A percentile compares a stretch with the other conserved stretches of the same genome.
These are phyloP conservation scores for Fraxinus anomala DNA, from an alignment of 257 asterid species.

Conservation along the genomic window DNA sequence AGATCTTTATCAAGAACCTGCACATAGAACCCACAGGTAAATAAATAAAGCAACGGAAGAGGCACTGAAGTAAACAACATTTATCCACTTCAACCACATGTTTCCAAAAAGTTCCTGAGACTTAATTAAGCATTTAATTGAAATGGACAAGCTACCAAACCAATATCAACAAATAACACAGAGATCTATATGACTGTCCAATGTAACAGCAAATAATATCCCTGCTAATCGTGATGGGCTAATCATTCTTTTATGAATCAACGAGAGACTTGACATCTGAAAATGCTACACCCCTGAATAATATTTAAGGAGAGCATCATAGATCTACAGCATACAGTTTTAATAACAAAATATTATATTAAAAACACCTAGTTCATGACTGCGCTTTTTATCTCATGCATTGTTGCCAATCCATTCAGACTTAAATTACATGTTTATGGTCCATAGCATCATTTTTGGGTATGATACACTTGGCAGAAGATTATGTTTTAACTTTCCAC, in stretches of 20 bases:
- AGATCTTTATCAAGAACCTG: slow-evolving; percentile 74
- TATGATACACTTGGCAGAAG: slow-evolving; percentile 9
- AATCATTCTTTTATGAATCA: not conserved
- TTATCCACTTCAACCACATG: not conserved
- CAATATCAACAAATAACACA: slow-evolving; percentile 9
- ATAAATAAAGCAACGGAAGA: slow-evolving; percentile 31
- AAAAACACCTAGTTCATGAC: not conserved
- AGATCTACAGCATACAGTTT: not conserved
- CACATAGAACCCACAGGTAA: slow-evolving; percentile 33
- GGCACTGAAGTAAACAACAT: slow-evolving; percentile 17
- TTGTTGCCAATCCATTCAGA: not conserved
- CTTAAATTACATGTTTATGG: slow-evolving; percentile 12
- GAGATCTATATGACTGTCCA: slow-evolving; percentile 14
- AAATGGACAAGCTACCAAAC: slow-evolving; percentile 15
- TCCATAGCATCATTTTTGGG: slow-evolving; percentile 18
- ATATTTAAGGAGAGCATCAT: slow-evolving; percentile 20
- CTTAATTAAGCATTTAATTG: not conserved
- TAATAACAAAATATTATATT: not conserved
- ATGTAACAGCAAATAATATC: slow-evolving; percentile 13
- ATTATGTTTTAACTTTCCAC: slow-evolving; percentile 12
- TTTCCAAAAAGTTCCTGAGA: not conserved
- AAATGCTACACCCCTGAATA: slow-evolving; percentile 1
- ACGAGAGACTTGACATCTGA: not conserved
- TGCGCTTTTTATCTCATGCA: not conserved
- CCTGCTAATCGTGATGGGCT: not conserved